Percentiles rank a stretch among this genome's conserved stretches.
phyloP scores from a whole-genome alignment of 202 grass and related monocot species.

The Zizania palustris region DNA sequence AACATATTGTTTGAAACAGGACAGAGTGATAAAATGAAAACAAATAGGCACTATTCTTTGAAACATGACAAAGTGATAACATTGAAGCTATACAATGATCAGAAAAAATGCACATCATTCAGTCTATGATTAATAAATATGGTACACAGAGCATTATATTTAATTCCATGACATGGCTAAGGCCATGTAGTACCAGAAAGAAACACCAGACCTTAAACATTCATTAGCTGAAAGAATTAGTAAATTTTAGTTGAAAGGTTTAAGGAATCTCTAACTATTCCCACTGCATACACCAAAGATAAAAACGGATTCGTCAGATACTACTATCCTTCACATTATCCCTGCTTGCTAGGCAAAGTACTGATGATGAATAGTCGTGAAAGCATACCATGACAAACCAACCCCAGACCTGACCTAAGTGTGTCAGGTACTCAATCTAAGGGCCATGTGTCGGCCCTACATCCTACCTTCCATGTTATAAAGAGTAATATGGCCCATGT shows the following conservation, averaged over 20 bases:
- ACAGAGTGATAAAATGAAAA: background rate
- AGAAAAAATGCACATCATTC: background rate
- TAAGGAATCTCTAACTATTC: conserved; percentile 10
- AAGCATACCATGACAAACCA: conserved; percentile 10
- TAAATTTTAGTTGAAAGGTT: background rate
- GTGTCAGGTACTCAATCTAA: background rate
- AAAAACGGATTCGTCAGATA: background rate
- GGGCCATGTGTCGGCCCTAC: background rate
- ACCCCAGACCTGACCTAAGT: background rate
- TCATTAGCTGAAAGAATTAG: background rate
- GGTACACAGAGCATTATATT: background rate
- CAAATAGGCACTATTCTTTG: background rate
- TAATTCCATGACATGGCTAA: conserved; percentile 7
- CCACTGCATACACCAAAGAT: background rate
- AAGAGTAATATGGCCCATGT: background rate
- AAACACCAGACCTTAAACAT: conserved; percentile 7
- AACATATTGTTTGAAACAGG: background rate
- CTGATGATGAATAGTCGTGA: background rate
- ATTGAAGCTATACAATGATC: background rate
- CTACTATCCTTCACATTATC: background rate
- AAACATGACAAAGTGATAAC: conserved; percentile 15
- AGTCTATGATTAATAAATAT: background rate
- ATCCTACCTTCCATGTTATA: background rate
- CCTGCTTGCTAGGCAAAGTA: background rate
- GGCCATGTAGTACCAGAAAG: conserved; percentile 5